Base-by-base conservation (phyloP, 2,329 filamentous ascomycete species). In the Apiospora saccharicola region DNA sequence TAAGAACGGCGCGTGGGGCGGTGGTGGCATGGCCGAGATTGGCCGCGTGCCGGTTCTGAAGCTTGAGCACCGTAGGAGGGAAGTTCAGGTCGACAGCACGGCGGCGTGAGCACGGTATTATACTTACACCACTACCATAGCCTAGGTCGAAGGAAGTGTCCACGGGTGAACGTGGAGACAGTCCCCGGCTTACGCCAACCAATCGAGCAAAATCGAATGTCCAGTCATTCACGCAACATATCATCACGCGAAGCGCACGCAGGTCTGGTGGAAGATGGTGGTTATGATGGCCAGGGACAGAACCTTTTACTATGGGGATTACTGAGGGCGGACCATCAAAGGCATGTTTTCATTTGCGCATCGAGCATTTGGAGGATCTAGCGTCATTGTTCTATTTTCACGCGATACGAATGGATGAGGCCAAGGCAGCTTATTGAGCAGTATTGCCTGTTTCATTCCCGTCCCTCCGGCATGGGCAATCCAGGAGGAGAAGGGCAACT, bases 21-120 rank as follows among this genome's bases (percentile, higher is more conserved):
- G 70, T 0, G 41, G 47, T n/a, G 47, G 69, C 24, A n/a, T 61
- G 26, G 24, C 34, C 2, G 71, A 73, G 22, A 68, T 73, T 24
- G 70, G 72, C 4, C 57, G 72, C 26, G 70, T 73, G 61, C 72
- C 72, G 24, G 61, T 72, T 14, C 47, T 72, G 13, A 74, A 70
- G 49, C 51, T 74, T 46, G 71, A 69, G 53, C 73, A 74, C 51
- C 70, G 67, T 22, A 24, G 71, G 37, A 64, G 67, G 22, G 49
- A 69, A 34, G 34, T 64, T 16, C 34, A 34, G 1, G 57, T 64
- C 6, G 34, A 64, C 19, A 64, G 57, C 12, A 64, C 57, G 34
- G 57, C 57, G 4, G 57, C 57, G 37, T 37, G 37, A 37, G 37
- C 37, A 37, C 6, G 37, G 6, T 37, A 8, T 37, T 37, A 37